Percentiles rank a stretch among this genome's conserved stretches.
phyloP scores from a whole-genome alignment of 2,329 filamentous ascomycete genomes.

The Calonectria ilicicola region DNA sequence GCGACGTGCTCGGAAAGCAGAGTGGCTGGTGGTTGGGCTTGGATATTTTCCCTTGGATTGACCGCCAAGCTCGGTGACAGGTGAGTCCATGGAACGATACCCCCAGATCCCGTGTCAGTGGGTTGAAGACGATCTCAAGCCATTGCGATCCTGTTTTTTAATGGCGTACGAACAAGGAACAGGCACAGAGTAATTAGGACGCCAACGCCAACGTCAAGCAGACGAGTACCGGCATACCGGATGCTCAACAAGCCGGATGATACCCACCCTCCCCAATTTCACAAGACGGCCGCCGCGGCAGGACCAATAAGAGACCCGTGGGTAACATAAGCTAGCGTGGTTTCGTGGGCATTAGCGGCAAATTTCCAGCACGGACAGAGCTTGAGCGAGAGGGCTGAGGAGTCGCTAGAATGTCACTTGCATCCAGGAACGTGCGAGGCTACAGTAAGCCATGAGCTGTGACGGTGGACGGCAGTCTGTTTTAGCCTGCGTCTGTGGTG shows the following conservation, averaged over 20 bases:
- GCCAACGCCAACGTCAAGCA: constrained; percentile 24
- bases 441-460: constrained; percentile 45
- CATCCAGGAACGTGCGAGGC: constrained; percentile 47
- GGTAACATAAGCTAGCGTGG: constrained; percentile 32
- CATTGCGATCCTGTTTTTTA: constrained; percentile 8
- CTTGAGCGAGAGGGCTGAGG: constrained; percentile 36
- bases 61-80: constrained; percentile 16
- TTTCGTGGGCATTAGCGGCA: constrained; percentile 35
- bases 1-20: neutral
- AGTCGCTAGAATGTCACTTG: constrained; percentile 43
- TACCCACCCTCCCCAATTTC: constrained; percentile 39
- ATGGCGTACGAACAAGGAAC: constrained; percentile 13
- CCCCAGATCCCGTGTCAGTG: constrained; percentile 13
- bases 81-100: neutral
- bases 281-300: constrained; percentile 22
- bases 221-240: constrained; percentile 42
- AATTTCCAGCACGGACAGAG: constrained; percentile 32
- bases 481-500: constrained; percentile 41
- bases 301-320: constrained; percentile 22
- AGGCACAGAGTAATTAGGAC: constrained; percentile 25
- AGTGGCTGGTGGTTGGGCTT: constrained; percentile 14
- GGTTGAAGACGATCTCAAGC: constrained; percentile 18
- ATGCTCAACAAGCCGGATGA: constrained; percentile 41
- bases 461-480: constrained; percentile 42
- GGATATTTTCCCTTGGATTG: neutral